A percentile compares a stretch with the other conserved stretches of the same genome.
phyloP scores from a whole-genome alignment of 768 basidiomycete genomes.

The Lyophyllum semitale region DNA sequence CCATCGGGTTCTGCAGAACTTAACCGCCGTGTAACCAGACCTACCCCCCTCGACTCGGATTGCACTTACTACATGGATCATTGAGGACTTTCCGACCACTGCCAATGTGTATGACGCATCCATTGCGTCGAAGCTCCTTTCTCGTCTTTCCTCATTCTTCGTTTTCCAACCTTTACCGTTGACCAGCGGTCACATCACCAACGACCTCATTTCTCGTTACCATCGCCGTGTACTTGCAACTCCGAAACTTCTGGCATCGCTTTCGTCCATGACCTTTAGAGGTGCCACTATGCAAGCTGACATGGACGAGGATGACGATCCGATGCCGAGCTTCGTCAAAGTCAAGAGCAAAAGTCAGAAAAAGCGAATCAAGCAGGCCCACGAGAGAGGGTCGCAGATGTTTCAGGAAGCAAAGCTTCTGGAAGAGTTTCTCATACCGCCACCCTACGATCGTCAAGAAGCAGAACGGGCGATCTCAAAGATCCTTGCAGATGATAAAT shows the following conservation, averaged over 20 bases:
- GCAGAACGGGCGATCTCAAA: constrained; percentile 3
- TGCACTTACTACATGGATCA: constrained; percentile 27
- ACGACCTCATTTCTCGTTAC: neutral
- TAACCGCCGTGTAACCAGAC: constrained; percentile 4
- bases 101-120: constrained; percentile 1
- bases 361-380: neutral
- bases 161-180: neutral
- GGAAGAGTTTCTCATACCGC: constrained; percentile 4
- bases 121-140: constrained; percentile 10
- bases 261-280: neutral
- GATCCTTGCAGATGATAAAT: constrained; percentile 17
- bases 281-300: neutral
- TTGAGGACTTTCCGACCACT: constrained; percentile 32
- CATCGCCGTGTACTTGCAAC: constrained; percentile 8
- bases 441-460: constrained; percentile 10
- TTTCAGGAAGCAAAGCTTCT: constrained; percentile 14
- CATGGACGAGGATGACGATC: neutral
- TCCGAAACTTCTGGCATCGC: constrained; percentile 7
- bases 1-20: constrained; percentile 2
- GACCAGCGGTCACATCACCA: neutral
- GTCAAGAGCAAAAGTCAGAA: neutral
- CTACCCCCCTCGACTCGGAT: constrained; percentile 10
- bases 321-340: neutral
- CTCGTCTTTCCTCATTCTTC: constrained; percentile 9
- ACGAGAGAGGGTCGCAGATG: neutral